Base-by-base conservation (phyloP, 164 flowering plant genomes). In the Umbellularia californica region DNA sequence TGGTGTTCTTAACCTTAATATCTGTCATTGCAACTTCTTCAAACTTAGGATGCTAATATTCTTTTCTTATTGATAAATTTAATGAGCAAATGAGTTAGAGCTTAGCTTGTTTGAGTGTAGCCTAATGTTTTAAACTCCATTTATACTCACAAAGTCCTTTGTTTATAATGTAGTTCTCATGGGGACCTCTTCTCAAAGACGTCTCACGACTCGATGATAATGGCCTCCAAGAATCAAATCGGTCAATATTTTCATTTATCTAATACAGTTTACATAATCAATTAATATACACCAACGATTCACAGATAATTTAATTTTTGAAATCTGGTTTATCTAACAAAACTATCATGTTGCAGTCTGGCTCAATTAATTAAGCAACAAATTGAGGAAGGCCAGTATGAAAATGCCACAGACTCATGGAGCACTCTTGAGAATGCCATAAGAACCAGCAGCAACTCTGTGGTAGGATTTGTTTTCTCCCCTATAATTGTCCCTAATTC, bases 151-250 rank as follows among this genome's bases (percentile, higher is more conserved):
- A 2, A 7, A 41, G 47, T 41, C 2, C 9, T 41, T 41, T 41
- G 47, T 41, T 41, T 6, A 58, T 68, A 33, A 60, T 78, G 82
- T 84, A 93, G 99, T 74, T 86, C 65, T 88, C 97, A 74, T 95
- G 99, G 97, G 99, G 90, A 7, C 95, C 99, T 81, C 87, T 95
- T 5, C 90, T 95, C 11, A 90, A 86, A 77, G 97, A 93, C 76
- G 74, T 95, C 2, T 90, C 97, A 3, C 78, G 97, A 72, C 85
- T 95, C 13, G 99, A 93, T 70, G 58, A 79, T 66, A 85, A 80
- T 74, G 97, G 91, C 2, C 15, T 85, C 24, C 60, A 72, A 13
- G 74, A 80, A 69, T 83, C 97, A 23, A 90, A 88, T 81, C 89
- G 96, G 96, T 92, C 17, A 0, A 69, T 19, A 28, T 41, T 65